A percentile compares a stretch with the other conserved stretches of the same genome.
Evolutionary conservation across 1,284 basidiomycete species (phyloP).

Genomic region (Cronartium ribicola): DNA sequence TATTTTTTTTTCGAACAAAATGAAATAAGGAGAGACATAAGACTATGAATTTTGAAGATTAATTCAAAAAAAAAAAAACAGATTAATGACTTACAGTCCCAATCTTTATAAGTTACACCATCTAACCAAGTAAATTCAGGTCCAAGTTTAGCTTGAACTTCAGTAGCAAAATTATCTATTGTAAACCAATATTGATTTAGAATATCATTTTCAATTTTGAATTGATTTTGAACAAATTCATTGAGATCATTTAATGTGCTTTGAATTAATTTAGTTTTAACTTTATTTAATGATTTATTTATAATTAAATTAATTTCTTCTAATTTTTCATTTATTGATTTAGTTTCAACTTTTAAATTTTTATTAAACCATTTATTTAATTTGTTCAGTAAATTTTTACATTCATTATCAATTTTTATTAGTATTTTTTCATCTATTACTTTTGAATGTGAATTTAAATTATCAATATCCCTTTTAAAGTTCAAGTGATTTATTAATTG

Average conservation of each 20-base stretch:
- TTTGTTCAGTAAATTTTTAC: neutral
- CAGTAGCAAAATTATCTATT: neutral
- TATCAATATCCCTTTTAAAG: neutral
- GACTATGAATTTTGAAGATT: too few species aligned
- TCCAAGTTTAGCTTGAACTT: conserved; percentile 11
- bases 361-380: conserved; percentile 10
- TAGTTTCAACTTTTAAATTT: neutral
- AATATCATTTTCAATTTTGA: neutral
- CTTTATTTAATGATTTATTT: conserved; percentile 17
- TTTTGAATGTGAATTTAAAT: neutral
- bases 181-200: neutral
- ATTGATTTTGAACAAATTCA: neutral
- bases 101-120: conserved; percentile 25
- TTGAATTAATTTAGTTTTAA: conserved; percentile 15
- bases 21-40: too few species aligned
- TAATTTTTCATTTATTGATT: neutral
- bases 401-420: neutral
- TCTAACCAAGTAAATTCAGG: conserved; percentile 25
- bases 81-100: conserved; percentile 11
- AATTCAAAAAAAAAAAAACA: neutral
- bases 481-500: neutral
- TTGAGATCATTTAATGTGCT: neutral
- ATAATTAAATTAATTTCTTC: neutral
- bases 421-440: neutral
- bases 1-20: too few species aligned